Conservation (phyloP, 2,329 filamentous ascomycete genomes). For the Grosmannia huntii region DNA sequence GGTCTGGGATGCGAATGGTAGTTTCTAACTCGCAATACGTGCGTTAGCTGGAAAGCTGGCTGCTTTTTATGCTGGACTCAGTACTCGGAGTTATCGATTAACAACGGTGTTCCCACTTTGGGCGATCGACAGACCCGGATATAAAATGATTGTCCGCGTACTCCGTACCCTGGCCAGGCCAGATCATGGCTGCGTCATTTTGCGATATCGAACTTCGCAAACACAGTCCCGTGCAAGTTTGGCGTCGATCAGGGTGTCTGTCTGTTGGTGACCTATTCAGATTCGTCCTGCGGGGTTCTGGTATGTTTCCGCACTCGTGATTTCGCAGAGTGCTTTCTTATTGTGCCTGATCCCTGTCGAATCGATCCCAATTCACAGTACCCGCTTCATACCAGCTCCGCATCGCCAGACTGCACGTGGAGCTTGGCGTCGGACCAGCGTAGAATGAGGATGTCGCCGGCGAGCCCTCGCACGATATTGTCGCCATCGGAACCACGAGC, state of each 20-base stretch:
- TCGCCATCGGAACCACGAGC: slow-evolving; percentile 53
- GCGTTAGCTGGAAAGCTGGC: no score
- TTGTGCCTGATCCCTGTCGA: neutral
- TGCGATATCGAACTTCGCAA: no score
- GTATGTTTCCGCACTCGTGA: neutral
- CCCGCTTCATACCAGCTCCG: slow-evolving; percentile 41
- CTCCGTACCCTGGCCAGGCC: no score
- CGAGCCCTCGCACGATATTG: slow-evolving; percentile 40
- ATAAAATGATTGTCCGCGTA: neutral
- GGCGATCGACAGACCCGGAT: neutral
- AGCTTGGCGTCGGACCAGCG: slow-evolving; percentile 62
- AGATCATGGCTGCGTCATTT: no score
- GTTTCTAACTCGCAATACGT: no score
- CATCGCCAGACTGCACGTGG: slow-evolving; percentile 39
- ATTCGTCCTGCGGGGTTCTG: no score
- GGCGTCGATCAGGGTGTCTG: no score
- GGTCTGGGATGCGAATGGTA: neutral
- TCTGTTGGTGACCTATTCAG: no score
- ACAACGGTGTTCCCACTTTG: neutral
- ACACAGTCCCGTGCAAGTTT: no score
- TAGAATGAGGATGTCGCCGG: slow-evolving; percentile 56
- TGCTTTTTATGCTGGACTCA: no score
- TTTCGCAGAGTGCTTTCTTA: neutral
- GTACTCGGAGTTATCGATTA: neutral
- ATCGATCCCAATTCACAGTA: no score